Conservation (phyloP, 306 rosid genomes). For the Rosa rugosa region DNA sequence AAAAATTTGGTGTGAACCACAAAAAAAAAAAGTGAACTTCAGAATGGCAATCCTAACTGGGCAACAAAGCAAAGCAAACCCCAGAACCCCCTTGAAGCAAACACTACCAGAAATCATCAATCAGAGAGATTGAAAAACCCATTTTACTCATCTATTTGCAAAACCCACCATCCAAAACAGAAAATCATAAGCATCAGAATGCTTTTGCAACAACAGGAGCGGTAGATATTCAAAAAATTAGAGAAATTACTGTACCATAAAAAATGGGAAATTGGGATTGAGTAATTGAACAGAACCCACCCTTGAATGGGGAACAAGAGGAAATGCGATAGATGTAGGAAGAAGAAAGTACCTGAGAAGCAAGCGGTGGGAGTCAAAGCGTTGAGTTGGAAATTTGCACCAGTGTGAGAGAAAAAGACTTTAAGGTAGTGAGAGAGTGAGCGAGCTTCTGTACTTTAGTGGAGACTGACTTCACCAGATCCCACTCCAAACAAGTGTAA, state of each 20-base stretch:
- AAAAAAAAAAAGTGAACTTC: neutral
- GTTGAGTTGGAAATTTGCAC: neutral
- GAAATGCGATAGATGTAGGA: neutral
- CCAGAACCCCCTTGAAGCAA: neutral
- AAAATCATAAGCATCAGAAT: slow-evolving; percentile 15
- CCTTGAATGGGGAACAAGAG: neutral
- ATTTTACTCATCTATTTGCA: slow-evolving; percentile 5
- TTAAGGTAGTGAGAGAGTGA: too few species aligned
- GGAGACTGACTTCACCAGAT: too few species aligned
- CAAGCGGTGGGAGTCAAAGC: slow-evolving; percentile 8
- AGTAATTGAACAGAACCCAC: neutral
- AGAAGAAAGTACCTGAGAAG: slow-evolving; percentile 13
- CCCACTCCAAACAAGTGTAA: too few species aligned
- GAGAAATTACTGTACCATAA: neutral
- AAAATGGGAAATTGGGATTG: neutral
- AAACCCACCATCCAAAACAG: slow-evolving; percentile 29
- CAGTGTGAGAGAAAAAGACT: too few species aligned
- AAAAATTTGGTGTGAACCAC: slow-evolving; percentile 3
- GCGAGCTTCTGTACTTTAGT: too few species aligned
- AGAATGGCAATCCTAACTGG: neutral
- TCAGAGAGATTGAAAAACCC: neutral
- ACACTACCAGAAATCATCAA: neutral
- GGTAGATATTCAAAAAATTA: neutral
- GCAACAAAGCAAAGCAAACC: neutral
- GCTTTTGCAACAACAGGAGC: neutral